Base-by-base conservation (phyloP, 352 stramenopile genomes). In the Elongisporangium undulatum region DNA sequence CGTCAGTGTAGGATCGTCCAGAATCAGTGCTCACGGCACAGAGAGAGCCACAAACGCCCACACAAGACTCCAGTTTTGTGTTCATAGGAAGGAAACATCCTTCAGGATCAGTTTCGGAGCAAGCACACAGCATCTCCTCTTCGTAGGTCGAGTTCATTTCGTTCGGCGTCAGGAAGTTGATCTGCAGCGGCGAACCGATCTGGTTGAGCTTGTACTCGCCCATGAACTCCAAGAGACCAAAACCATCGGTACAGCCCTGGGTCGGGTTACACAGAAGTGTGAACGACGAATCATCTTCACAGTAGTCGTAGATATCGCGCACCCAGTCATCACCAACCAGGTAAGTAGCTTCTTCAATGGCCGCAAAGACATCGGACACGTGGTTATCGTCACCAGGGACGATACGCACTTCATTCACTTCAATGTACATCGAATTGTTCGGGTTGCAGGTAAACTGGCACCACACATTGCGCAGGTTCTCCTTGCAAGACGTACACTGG, bases 371-470 rank as follows among this genome's bases (percentile, higher is more conserved):
- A 0, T 69, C 65, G 7, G 45, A 63, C 19, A 49, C 48, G 41
- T 83, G 67, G 13, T 79, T 61, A 29, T 78, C 71, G 38, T 84
- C 65, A 17, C 74, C 71, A 19, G 62, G 22, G 69, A 84, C 64
- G 34, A 89, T 74, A 29, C 74, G 76, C 2, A 89, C 66, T 62
- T 87, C 71, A n/a, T 73, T 70, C 13, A 85, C 55, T 38, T 84
- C 73, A 17, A 87, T 53, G 60, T n/a, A 94, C 64, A 87, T 66
- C 49, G 77, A 87, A 63, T 94, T 91, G 66, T 64, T 94, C 10
- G 85, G 85, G 60, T 87, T 83, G 61, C 85, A 94, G 6, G 79
- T 79, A 55, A 87, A 90, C 52, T 92, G 82, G 66, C 82, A 94
- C 80, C 80, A 92, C 41, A 92, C 63, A 56, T 92, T 91, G 53